Conservation (phyloP, 495 filamentous ascomycete genomes). For the Sporormia fimetaria region DNA sequence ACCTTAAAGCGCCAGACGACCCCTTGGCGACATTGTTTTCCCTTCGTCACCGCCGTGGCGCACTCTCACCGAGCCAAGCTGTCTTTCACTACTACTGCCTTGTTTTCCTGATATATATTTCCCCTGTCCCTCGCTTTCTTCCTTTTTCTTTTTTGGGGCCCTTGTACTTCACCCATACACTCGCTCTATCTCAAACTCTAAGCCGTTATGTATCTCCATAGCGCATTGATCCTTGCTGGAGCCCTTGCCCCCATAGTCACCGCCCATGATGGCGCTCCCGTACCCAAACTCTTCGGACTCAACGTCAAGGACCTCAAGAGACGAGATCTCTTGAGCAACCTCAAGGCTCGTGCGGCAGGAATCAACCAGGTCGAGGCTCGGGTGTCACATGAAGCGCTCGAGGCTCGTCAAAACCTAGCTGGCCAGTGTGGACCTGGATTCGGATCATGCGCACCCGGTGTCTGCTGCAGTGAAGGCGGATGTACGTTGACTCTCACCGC, state of each 20-base stretch:
- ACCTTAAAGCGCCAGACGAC: too few relatives aligned
- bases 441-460: constrained; percentile 17
- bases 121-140: not conserved
- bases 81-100: too few relatives aligned
- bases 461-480: constrained; percentile 21
- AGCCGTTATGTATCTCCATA: constrained; percentile 20
- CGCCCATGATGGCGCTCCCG: constrained; percentile 11
- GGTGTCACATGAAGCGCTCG: constrained; percentile 3
- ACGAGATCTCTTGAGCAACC: constrained; percentile 9
- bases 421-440: constrained; percentile 19
- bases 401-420: constrained; percentile 13
- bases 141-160: constrained; percentile 1
- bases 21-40: too few relatives aligned
- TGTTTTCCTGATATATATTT: too few relatives aligned
- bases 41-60: too few relatives aligned
- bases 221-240: constrained; percentile 6
- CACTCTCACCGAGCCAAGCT: too few relatives aligned
- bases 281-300: constrained; percentile 15
- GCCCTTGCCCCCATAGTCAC: constrained; percentile 11
- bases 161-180: not conserved
- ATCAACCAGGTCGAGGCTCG: not conserved
- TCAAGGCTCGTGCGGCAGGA: constrained; percentile 4
- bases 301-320: constrained; percentile 18
- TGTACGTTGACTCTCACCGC: constrained; percentile 1
- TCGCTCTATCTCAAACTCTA: too few relatives aligned